Evolutionary conservation across 1,284 basidiomycete genomes (phyloP).

Genomic region (Marasmius tenuissimus): DNA sequence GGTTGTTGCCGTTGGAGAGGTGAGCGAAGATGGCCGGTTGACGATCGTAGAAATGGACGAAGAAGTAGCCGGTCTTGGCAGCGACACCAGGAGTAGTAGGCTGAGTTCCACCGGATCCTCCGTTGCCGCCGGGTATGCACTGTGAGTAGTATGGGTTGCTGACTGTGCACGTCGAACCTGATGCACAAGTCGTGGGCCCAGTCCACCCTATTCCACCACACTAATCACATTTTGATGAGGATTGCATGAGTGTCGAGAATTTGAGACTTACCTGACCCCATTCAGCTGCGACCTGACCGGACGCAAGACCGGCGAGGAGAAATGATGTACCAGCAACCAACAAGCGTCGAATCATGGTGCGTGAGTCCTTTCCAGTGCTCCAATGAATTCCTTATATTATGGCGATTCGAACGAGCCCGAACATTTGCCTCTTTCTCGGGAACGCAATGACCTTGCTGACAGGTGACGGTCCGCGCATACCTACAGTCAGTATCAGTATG

Average conservation of each 20-base stretch:
- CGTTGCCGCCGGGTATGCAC: constrained; percentile 44
- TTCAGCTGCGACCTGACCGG: constrained; percentile 22
- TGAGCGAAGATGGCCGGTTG: constrained; percentile 12
- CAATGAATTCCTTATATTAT: not conserved
- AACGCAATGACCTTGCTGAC: not conserved
- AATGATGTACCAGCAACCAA: constrained; percentile 16
- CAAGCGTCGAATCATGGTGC: constrained; percentile 16
- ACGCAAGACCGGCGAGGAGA: constrained; percentile 14
- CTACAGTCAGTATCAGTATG: constrained; percentile 3
- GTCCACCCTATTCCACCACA: constrained; percentile 49
- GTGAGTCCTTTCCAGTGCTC: not conserved
- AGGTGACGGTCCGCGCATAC: constrained; percentile 4
- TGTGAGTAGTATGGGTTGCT: constrained; percentile 50
- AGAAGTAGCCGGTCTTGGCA: not conserved
- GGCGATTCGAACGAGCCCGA: constrained; percentile 22
- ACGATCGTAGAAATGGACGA: constrained; percentile 8
- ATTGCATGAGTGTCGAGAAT: constrained; percentile 21
- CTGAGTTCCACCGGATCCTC: constrained; percentile 19
- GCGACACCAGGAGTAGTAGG: constrained; percentile 15
- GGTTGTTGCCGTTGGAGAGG: constrained; percentile 13
- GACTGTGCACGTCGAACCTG: constrained; percentile 47
- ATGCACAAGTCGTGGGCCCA: constrained; percentile 46
- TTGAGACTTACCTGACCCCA: constrained; percentile 25
- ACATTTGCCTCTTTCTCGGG: constrained; percentile 37
- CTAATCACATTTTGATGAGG: constrained; percentile 30